Evolutionary conservation across 768 basidiomycete species (phyloP).

Genomic region (Lentinula lateritia): DNA sequence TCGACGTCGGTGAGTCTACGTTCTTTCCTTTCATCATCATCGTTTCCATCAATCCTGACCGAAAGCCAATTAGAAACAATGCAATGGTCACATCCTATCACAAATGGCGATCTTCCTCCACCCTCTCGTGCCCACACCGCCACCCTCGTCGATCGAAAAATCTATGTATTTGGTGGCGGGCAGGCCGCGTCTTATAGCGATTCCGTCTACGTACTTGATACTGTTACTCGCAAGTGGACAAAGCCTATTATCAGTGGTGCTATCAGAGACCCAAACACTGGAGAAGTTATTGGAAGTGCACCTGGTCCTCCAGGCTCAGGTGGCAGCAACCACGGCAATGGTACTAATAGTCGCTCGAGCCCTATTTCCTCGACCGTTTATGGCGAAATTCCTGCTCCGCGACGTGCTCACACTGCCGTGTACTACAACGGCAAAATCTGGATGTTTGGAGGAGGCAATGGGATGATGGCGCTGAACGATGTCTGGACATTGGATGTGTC

Average conservation of each 20-base stretch:
- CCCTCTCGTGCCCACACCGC: slow-evolving; percentile 87
- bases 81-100: slow-evolving; percentile 81
- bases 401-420: slow-evolving; percentile 87
- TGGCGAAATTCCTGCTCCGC: slow-evolving; percentile 44
- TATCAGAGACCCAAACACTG: background rate
- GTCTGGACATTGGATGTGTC: slow-evolving; percentile 81
- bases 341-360: slow-evolving; percentile 10
- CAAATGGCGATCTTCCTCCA: slow-evolving; percentile 71
- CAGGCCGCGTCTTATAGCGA: slow-evolving; percentile 81
- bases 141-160: slow-evolving; percentile 73
- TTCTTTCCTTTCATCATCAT: slow-evolving; percentile 8
- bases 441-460: slow-evolving; percentile 94
- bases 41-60: background rate
- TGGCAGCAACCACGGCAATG: slow-evolving; percentile 9
- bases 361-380: slow-evolving; percentile 7
- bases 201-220: slow-evolving; percentile 78
- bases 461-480: slow-evolving; percentile 84
- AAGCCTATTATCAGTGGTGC: slow-evolving; percentile 25
- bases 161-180: slow-evolving; percentile 86
- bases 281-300: background rate
- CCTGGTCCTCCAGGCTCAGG: slow-evolving; percentile 25
- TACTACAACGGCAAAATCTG: slow-evolving; percentile 67
- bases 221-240: slow-evolving; percentile 62
- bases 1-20: slow-evolving; percentile 63
- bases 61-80: slow-evolving; percentile 59